Conservation (phyloP, 352 stramenopile species). For the Ophiocytium majus region DNA sequence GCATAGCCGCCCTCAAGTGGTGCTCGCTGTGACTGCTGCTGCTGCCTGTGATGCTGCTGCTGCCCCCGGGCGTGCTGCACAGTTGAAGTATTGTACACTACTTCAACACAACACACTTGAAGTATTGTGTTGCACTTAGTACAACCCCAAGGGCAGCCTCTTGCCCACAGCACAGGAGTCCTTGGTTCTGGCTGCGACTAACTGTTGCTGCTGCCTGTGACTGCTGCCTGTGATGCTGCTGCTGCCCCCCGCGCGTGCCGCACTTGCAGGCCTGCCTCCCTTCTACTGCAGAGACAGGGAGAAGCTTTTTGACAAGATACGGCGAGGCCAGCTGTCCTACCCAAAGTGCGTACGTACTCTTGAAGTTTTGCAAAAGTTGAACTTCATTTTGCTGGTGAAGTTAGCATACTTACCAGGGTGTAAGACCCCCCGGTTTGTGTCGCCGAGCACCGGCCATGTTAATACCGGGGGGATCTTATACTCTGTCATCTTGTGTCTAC, state of each 20-base stretch:
- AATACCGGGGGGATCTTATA: neutral
- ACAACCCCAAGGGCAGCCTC: too few species aligned
- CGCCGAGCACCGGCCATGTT: neutral
- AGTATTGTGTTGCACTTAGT: neutral
- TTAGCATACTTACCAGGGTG: neutral
- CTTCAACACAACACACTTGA: neutral
- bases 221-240: neutral
- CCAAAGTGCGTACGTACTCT: conserved; percentile 69
- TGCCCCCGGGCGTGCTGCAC: neutral
- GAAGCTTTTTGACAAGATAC: conserved; percentile 96
- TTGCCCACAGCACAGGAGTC: neutral
- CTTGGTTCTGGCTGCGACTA: too few species aligned
- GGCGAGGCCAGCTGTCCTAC: conserved; percentile 86
- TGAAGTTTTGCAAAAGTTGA: neutral
- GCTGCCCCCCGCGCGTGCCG: neutral
- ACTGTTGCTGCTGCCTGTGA: neutral
- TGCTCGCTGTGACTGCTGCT: neutral
- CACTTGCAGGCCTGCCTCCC: conserved; percentile 28
- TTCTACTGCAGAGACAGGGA: conserved; percentile 68
- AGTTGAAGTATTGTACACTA: neutral
- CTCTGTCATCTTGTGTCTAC: too few species aligned
- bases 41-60: neutral
- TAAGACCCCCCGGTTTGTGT: neutral
- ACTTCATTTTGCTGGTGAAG: neutral
- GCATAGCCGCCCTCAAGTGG: neutral